A percentile compares a stretch with the other conserved stretches of the same genome.
Conservation (phyloP, 225 moss, liverwort and hornwort species). For the Neckera pumila region DNA sequence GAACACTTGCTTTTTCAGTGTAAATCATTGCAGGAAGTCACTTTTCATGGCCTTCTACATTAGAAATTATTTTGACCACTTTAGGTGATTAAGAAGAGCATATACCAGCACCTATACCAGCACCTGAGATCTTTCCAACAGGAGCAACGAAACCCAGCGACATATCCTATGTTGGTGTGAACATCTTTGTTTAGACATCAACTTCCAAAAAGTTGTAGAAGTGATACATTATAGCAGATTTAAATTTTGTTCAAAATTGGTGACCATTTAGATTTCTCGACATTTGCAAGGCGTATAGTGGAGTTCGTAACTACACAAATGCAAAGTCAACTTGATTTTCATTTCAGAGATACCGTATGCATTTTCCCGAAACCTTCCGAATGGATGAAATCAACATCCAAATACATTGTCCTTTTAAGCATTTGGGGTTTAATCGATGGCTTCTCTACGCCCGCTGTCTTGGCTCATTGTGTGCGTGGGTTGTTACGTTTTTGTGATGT, state of each 20-base stretch:
- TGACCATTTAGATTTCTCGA: not conserved
- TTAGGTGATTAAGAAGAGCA: too few species aligned
- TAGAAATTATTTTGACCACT: too few species aligned
- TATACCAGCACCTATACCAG: too few species aligned
- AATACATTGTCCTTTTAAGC: too few species aligned
- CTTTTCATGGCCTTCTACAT: too few species aligned
- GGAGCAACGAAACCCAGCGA: not conserved
- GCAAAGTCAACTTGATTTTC: not conserved
- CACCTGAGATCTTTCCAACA: not conserved
- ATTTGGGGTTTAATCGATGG: not conserved
- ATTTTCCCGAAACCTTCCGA: not conserved
- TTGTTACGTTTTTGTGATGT: not conserved
- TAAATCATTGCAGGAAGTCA: too few species aligned
- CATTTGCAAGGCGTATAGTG: not conserved
- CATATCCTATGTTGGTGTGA: not conserved
- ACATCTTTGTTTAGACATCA: not conserved
- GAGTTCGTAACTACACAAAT: not conserved
- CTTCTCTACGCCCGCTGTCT: not conserved
- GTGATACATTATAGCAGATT: not conserved
- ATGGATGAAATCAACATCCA: not conserved
- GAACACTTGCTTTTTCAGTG: too few species aligned
- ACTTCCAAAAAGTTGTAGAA: not conserved
- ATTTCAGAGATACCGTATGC: not conserved
- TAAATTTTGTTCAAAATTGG: not conserved
- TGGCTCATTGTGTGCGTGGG: not conserved